Evolutionary conservation across 2,329 filamentous ascomycete species (phyloP), one percentile per base, ranked within the genome.

Genomic region (Aspergillus pseudoglaucus): DNA sequence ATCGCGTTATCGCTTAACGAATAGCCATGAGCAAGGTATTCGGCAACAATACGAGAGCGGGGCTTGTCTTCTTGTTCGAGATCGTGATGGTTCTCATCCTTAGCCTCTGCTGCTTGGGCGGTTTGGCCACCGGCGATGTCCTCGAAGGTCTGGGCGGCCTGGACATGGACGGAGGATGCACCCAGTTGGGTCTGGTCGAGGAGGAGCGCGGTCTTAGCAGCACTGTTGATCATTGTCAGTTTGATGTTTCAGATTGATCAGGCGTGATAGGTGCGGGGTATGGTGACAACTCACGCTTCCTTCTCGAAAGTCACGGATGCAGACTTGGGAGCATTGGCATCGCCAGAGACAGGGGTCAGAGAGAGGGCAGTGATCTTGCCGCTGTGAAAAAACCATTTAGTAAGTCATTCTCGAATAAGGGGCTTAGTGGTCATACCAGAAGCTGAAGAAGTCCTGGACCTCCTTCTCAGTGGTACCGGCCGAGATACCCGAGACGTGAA

Each of bases 241-340:
- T 18, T 37, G n/a, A 23, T 44, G 52, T 42, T 47, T 45, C 40
- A 23, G 53, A 48, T 30, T 30, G 9, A 17, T 35, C 33, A 40
- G 47, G 39, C 45, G 45, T 40, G 14, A 50, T 30, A 35, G 48
- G 47, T 42, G 50, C 45, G 37, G 47, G 45, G 47, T 45, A 41
- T 54, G 59, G 59, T 23, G 20, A 17, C 14, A 17, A 59, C 72
- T 66, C 65, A 75, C 72, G 91, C 94, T 68, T 91, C 84, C 77
- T 96, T 96, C 73, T 97, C 93, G 65, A 98, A 98, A 45, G 84
- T 90, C 54, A 98, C 90, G n/a, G 85, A 87, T 49, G 93, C 93
- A 44, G 84, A 84, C 74, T 96, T 89, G 57, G 80, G 77, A 57
- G 84, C 79, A 62, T 82, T 82, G 46, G 72, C 51, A 35, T 71